Evolutionary conservation across 768 basidiomycete species (phyloP), one percentile per base, ranked within the genome.

Genomic region (Pilatotrama ljubarskyi): DNA sequence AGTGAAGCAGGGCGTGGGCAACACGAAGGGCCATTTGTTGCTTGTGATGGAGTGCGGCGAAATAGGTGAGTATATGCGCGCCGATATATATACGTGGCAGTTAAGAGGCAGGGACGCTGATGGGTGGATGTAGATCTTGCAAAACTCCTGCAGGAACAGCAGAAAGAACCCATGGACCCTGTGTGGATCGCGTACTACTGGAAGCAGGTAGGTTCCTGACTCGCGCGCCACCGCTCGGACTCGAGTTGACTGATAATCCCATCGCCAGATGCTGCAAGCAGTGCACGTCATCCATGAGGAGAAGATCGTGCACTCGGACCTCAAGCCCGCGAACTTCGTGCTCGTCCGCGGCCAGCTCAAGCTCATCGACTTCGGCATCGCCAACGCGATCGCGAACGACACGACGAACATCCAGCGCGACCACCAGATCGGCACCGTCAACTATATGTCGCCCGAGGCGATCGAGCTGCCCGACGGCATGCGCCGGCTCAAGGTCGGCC

Each of bases 361-460:
- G 81, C 78, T 99, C 63, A 99, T 99, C 65, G 96, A 99, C 73
- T 99, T 99, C 69, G 96, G 96, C n/a, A 99, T 99, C 68, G 95
- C 96, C 14, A 98, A 98, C 70, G 95, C 95, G 9, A 96, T 99
- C 65, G 95, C 95, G 17, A 98, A 95, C 69, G 96, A 99, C 67
- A 99, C 96, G 1, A 98, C 96, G 2, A 98, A 99, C 69, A 98
- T 98, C 58, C 94, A 96, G 64, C 82, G 96, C 57, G 96, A 99
- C 66, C 91, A 93, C 69, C 94, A 95, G 83, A 89, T 99, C 65
- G 96, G 96, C 2, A 96, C 95, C 1, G 90, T 97, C 37, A 99
- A 99, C 70, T 99, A 96, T 72, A 99, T 99, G 96, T 95, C 93
- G 54, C 96, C 96, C 0, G 96, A 99, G 74, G 93, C 96, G 13